A percentile compares a stretch with the other conserved stretches of the same genome.
phyloP scores from a whole-genome alignment of 495 filamentous ascomycete species.

The Penicillium samsonianum region DNA sequence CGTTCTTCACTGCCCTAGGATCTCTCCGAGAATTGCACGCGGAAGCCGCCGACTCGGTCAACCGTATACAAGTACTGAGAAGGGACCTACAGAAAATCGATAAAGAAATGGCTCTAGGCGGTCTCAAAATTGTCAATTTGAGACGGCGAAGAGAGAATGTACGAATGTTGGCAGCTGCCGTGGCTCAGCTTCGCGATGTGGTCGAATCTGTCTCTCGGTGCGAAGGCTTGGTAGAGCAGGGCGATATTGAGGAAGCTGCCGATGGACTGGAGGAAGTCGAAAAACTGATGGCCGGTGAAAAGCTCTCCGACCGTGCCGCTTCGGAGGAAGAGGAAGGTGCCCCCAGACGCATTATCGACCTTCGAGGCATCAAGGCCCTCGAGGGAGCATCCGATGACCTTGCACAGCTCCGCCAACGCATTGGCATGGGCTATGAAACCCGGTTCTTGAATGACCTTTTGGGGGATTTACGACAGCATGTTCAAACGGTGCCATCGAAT shows the following conservation, averaged over 20 bases:
- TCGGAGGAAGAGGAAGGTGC: slow-evolving; percentile 29
- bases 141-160: slow-evolving; percentile 82
- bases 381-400: slow-evolving; percentile 79
- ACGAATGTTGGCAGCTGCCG: slow-evolving; percentile 75
- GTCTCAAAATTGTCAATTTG: slow-evolving; percentile 82
- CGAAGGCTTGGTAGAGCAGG: slow-evolving; percentile 77
- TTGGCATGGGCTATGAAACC: slow-evolving; percentile 83
- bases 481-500: slow-evolving; percentile 68
- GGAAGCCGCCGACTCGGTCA: slow-evolving; percentile 89
- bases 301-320: slow-evolving; percentile 28
- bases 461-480: slow-evolving; percentile 76
- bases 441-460: slow-evolving; percentile 79
- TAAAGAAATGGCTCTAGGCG: slow-evolving; percentile 81
- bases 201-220: slow-evolving; percentile 74
- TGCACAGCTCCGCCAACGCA: slow-evolving; percentile 68
- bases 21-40: slow-evolving; percentile 87
- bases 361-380: slow-evolving; percentile 76
- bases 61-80: slow-evolving; percentile 77
- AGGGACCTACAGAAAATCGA: slow-evolving; percentile 80
- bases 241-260: slow-evolving; percentile 77
- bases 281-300: slow-evolving; percentile 71
- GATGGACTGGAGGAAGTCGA: slow-evolving; percentile 75
- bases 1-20: slow-evolving; percentile 94
- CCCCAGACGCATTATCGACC: slow-evolving; percentile 55
- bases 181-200: slow-evolving; percentile 77